phyloP scores from a whole-genome alignment of 148 eudicot genomes.

The Camellia japonica region DNA sequence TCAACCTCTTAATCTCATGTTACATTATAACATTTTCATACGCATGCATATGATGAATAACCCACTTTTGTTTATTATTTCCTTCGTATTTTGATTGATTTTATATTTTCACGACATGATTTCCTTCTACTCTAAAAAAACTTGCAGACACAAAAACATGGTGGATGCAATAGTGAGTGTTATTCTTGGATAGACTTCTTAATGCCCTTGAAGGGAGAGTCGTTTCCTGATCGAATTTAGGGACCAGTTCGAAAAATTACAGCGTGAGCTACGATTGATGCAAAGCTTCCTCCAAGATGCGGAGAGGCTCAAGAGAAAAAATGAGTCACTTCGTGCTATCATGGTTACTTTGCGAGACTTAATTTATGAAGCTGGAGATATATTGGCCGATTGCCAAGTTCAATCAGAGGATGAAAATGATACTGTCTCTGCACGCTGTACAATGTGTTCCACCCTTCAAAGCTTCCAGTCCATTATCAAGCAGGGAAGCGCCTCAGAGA shows the following conservation, averaged over 20 bases:
- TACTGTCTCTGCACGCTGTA: slow-evolving; percentile 8
- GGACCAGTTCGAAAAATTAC: slow-evolving; percentile 42
- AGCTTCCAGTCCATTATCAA: slow-evolving; percentile 23
- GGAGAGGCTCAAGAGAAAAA: slow-evolving; percentile 48
- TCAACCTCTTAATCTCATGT: no score
- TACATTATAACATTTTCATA: no score
- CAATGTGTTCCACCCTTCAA: slow-evolving; percentile 18
- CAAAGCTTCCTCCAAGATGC: slow-evolving; percentile 52
- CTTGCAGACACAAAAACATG: slow-evolving; percentile 26
- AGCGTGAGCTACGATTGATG: slow-evolving; percentile 39
- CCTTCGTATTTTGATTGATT: not conserved
- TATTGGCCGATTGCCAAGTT: slow-evolving; percentile 38
- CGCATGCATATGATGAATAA: not conserved
- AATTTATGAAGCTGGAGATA: slow-evolving; percentile 48
- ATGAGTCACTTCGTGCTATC: slow-evolving; percentile 24
- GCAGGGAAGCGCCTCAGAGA: slow-evolving; percentile 34
- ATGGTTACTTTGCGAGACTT: slow-evolving; percentile 33
- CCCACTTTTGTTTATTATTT: not conserved
- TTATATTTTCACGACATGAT: not conserved
- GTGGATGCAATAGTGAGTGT: slow-evolving; percentile 53
- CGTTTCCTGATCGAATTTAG: slow-evolving; percentile 24
- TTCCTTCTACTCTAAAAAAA: not conserved
- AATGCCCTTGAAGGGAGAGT: slow-evolving; percentile 30
- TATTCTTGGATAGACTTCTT: slow-evolving; percentile 41
- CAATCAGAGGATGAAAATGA: slow-evolving; percentile 11